Evolutionary conservation across 176 grass and related monocot genomes (phyloP).

Genomic region (Cocos nucifera): DNA sequence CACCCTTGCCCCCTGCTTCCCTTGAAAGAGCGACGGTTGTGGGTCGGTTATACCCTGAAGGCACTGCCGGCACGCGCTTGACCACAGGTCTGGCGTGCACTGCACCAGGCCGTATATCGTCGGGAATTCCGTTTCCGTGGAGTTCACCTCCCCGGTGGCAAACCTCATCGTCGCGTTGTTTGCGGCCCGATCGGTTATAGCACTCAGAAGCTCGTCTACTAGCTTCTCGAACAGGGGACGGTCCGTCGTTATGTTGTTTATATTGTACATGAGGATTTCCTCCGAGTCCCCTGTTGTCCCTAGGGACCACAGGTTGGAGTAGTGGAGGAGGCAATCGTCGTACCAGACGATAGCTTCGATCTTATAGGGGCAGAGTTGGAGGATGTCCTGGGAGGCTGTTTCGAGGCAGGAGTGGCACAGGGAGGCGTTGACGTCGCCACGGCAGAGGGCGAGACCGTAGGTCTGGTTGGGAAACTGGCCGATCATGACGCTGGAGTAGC

Average conservation of each 20-base stretch:
- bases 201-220: constrained; percentile 21
- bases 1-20: constrained; percentile 9
- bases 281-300: constrained; percentile 12
- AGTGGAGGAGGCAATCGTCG: constrained; percentile 35
- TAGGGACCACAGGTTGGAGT: constrained; percentile 31
- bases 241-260: background rate
- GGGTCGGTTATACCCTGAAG: constrained; percentile 1
- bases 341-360: constrained; percentile 23
- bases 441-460: constrained; percentile 39
- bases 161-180: constrained; percentile 16
- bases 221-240: constrained; percentile 5
- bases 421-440: constrained; percentile 22
- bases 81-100: constrained; percentile 40
- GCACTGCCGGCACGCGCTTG: constrained; percentile 20
- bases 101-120: constrained; percentile 40
- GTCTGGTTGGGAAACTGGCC: constrained; percentile 1
- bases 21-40: constrained; percentile 1
- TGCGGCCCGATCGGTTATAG: constrained; percentile 17
- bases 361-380: constrained; percentile 4
- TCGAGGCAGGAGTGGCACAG: constrained; percentile 39
- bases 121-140: background rate
- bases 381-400: background rate
- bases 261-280: accelerated
- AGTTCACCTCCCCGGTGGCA: constrained; percentile 24
- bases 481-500: constrained; percentile 13